These are phyloP conservation scores for Bretziella fagacearum DNA, from an alignment of 2,329 filamentous ascomycete species.

Conservation along the genomic window DNA sequence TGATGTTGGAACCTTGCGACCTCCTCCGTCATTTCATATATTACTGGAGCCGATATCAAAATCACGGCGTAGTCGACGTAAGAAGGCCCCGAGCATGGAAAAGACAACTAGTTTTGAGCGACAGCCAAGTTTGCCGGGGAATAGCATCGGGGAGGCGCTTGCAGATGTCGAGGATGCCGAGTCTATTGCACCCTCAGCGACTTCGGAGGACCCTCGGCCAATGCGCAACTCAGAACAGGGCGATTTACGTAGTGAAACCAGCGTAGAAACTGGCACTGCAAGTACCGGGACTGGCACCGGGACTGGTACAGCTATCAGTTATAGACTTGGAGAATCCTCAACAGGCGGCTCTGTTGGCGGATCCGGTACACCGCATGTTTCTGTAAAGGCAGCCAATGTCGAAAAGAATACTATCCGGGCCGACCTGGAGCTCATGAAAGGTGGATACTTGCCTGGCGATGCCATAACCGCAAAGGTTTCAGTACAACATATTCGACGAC, in stretches of 20 bases:
- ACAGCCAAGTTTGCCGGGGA: not conserved
- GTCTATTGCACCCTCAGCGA: constrained; percentile 24
- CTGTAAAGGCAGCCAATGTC: constrained; percentile 19
- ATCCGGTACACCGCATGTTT: constrained; percentile 10
- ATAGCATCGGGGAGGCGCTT: constrained; percentile 18
- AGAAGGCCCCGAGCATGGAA: constrained; percentile 7
- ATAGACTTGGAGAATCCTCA: constrained; percentile 1
- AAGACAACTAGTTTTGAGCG: constrained; percentile 4
- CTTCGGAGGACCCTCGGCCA: constrained; percentile 27
- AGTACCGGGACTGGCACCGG: constrained; percentile 15
- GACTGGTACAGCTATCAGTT: constrained; percentile 11
- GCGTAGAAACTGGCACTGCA: constrained; percentile 42
- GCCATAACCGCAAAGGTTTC: constrained; percentile 61
- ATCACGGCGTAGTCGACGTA: constrained; percentile 33
- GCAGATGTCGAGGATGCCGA: constrained; percentile 16
- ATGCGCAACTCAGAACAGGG: constrained; percentile 19
- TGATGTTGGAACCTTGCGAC: constrained; percentile 59
- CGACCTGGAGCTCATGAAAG: constrained; percentile 64
- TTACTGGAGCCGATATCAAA: constrained; percentile 76
- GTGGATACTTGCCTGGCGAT: constrained; percentile 76
- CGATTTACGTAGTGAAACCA: constrained; percentile 50
- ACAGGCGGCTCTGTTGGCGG: not conserved
- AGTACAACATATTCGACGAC: constrained; percentile 72
- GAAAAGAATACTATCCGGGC: constrained; percentile 69
- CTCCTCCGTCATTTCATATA: constrained; percentile 66